Percentiles rank a stretch among this genome's conserved stretches.
Conservation (phyloP, 106 monocot species). For the Agapanthus africanus region DNA sequence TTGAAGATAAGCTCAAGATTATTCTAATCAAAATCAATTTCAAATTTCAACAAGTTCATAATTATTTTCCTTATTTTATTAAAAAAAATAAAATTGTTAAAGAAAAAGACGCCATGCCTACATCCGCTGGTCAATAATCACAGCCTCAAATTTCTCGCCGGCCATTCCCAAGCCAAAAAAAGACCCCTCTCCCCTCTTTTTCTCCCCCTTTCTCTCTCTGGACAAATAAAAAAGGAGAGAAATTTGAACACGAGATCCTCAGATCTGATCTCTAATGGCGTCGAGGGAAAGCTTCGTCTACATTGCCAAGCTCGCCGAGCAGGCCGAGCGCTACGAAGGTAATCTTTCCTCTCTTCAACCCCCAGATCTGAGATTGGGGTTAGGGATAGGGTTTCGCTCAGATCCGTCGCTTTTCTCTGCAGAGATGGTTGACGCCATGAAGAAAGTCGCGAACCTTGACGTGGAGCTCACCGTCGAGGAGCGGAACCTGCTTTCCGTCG, state of each 20-base stretch:
- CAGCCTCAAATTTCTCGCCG: too few species aligned
- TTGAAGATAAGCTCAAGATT: too few species aligned
- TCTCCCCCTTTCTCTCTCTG: neutral
- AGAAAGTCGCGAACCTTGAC: slow-evolving; percentile 26
- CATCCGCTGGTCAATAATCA: too few species aligned
- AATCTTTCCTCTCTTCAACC: neutral
- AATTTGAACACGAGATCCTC: neutral
- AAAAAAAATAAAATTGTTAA: too few species aligned
- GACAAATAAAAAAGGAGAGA: neutral
- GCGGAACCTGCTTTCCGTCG: slow-evolving; percentile 30
- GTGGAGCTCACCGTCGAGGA: slow-evolving; percentile 30
- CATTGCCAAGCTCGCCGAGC: slow-evolving; percentile 74
- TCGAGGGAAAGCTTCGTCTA: slow-evolving; percentile 21
- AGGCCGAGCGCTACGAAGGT: slow-evolving; percentile 67
- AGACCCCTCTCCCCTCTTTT: neutral
- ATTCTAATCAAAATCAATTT: too few species aligned
- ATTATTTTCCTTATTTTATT: too few species aligned
- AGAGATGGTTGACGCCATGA: slow-evolving; percentile 35
- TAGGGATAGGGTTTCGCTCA: too few species aligned
- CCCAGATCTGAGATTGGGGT: too few species aligned
- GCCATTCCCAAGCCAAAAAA: too few species aligned
- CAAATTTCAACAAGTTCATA: too few species aligned
- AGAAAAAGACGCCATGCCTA: too few species aligned
- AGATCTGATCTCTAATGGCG: slow-evolving; percentile 1
- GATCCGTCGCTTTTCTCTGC: neutral